Evolutionary conservation across 306 rosid genomes (phyloP), one percentile per base, ranked within the genome.

Genomic region (Cyamopsis tetragonoloba): DNA sequence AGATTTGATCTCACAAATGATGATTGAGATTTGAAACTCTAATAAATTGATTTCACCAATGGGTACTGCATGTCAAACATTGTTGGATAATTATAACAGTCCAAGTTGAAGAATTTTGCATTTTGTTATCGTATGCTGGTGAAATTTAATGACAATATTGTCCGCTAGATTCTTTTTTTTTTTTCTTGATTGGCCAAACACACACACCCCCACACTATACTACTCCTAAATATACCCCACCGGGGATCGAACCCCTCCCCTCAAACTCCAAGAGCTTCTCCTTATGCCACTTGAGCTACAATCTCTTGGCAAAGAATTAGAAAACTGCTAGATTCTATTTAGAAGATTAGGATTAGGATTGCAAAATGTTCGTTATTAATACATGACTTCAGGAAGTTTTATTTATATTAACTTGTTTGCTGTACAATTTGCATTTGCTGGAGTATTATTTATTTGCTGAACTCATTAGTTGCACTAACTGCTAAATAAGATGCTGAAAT

Each of bases 401-500:
- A 70, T 51, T 32, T 66, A 56, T 79, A 42, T 17, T 50, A 42
- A 22, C 9, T 51, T 23, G 28, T 13, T 73, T 48, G 30, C 6
- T 44, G 13, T 17, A 1, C 22, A 37, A 70, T 26, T 15, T 30
- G 35, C 41, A 42, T 54, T 14, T 62, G 37, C 41, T 4, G 60
- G 54, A 43, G 10, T 23, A 6, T 44, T 43, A 66, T 62, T 62
- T 63, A 19, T 62, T 46, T 55, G 15, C 24, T 61, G 28, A 26
- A 37, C 55, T 47, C 18, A 51, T 44, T 89, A 96, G 98, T 93
- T 65, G 99, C 97, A 57, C 85, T 22, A 64, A 20, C 20, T 2
- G 90, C 89, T 18, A 86, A 88, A 11, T 86, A 80, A 61, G 87
- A 93, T 58, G 97, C 99, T 5, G 89, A 90, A 75, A 77, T 96